A percentile compares a stretch with the other conserved stretches of the same genome.
Evolutionary conservation across 495 filamentous ascomycete genomes (phyloP).

Genomic region (Aspergillus ellipticus): DNA sequence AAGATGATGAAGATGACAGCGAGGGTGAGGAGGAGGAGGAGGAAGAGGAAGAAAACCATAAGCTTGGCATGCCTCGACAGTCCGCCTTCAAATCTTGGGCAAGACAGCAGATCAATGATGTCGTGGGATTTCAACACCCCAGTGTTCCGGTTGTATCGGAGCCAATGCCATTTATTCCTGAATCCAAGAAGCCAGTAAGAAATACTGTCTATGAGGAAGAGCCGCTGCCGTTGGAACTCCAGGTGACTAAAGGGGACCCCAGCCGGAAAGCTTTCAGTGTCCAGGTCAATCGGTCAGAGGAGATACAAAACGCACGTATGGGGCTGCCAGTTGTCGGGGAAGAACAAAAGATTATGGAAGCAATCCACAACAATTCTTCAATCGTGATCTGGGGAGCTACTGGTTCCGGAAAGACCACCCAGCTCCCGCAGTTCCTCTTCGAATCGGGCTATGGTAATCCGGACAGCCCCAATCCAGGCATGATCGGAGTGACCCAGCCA

Average conservation of each 20-base stretch:
- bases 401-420: conserved; percentile 95
- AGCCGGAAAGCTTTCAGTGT: conserved; percentile 75
- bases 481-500: conserved; percentile 94
- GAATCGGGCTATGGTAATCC: conserved; percentile 88
- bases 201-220: conserved; percentile 63
- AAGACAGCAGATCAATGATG: conserved; percentile 75
- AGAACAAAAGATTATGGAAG: conserved; percentile 98
- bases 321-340: conserved; percentile 86
- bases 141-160: conserved; percentile 28
- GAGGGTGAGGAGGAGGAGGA: conserved; percentile 24
- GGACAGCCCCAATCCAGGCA: conserved; percentile 73
- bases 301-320: conserved; percentile 75
- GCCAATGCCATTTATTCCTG: conserved; percentile 27
- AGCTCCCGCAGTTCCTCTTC: conserved; percentile 92
- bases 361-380: conserved; percentile 80
- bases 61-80: conserved; percentile 37
- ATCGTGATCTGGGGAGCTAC: conserved; percentile 95
- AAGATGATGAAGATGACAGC: conserved; percentile 19
- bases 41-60: conserved; percentile 18
- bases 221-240: conserved; percentile 69
- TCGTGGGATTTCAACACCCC: conserved; percentile 57
- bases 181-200: conserved; percentile 25
- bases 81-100: conserved; percentile 97
- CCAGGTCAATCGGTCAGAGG: conserved; percentile 61
- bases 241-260: conserved; percentile 54